Base-by-base conservation (phyloP, 305 asterid genomes). In the Stenogyne calaminthoides region DNA sequence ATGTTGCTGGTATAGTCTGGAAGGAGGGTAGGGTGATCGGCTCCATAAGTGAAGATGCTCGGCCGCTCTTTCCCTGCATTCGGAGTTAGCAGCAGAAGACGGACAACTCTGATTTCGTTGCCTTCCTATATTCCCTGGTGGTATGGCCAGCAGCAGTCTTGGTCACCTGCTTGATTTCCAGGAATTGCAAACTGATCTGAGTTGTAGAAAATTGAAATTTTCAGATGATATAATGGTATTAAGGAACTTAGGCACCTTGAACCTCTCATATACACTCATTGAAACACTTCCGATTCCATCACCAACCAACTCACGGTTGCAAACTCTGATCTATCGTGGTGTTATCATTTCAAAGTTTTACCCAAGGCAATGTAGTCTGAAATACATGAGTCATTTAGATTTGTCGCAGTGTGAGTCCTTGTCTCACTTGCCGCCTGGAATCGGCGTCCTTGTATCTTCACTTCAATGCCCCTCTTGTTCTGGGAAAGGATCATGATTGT, bases 391-490 rank as follows among this genome's bases (percentile, higher is more conserved):
- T 9, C 74, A 37, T 68, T 61, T 68, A 11, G 36, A 32, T 32
- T 4, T 32, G 6, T 32, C 7, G 7, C 36, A 32, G 36, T 32
- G 36, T 2, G 36, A 32, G 36, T 32, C 7, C 6, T 32, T 32
- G 36, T 32, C 36, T 32, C 36, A 32, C 36, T 32, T 32, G 69
- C 73, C 72, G 7, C 47, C 63, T 12, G 69, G 74, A 58, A 55
- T 74, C 2, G 22, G 63, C 65, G 15, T n/a, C 9, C 78, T 74
- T 12, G 19, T 0, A 32, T 66, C 54, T 46, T 67, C 34, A 42
- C 14, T n/a, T 67, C 69, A 5, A 66, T 74, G 78, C 62, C 78
- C 18, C 55, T 74, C 32, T 67, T 67, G 73, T 74, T 58, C 6
- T 74, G 62, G 64, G 78, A 4, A 58, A 67, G 19, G 68, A 59